These are phyloP conservation scores for Malus asiatica DNA, from an alignment of 306 rosid genomes.

Conservation along the genomic window DNA sequence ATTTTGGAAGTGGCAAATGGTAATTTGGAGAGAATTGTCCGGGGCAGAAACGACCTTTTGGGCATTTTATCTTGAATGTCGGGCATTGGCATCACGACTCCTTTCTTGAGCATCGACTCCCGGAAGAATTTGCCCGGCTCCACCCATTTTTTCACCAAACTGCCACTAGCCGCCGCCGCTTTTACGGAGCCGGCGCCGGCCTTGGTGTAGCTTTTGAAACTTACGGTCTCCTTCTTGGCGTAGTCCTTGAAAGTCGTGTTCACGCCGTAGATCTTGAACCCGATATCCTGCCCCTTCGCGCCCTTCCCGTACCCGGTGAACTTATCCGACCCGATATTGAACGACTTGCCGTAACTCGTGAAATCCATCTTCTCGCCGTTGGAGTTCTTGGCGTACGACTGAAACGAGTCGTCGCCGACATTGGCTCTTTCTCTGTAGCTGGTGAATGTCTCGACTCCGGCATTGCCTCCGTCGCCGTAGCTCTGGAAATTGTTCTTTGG, in stretches of 20 bases:
- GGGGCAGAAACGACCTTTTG: constrained; percentile 84
- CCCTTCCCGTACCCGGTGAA: constrained; percentile 61
- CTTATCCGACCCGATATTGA: constrained; percentile 72
- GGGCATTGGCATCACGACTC: constrained; percentile 77
- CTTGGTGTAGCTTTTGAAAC: constrained; percentile 45
- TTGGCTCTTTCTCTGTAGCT: constrained; percentile 72
- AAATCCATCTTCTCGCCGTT: constrained; percentile 53
- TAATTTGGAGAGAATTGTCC: constrained; percentile 59
- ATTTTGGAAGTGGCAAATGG: constrained; percentile 71
- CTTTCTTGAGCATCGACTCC: constrained; percentile 64
- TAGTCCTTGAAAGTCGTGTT: constrained; percentile 86
- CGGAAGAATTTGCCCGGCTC: constrained; percentile 93
- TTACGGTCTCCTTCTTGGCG: constrained; percentile 30
- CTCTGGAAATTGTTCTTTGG: constrained; percentile 58
- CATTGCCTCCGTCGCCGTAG: constrained; percentile 72
- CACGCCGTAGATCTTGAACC: constrained; percentile 69
- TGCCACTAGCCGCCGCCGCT: constrained; percentile 31
- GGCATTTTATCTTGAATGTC: constrained; percentile 89
- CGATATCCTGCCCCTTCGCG: constrained; percentile 28
- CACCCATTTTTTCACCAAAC: constrained; percentile 68
- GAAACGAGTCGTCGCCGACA: constrained; percentile 76
- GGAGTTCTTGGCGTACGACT: constrained; percentile 55
- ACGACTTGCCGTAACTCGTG: constrained; percentile 69
- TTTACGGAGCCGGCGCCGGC: constrained; percentile 23
- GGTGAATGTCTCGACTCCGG: constrained; percentile 50